phyloP scores from a whole-genome alignment of 2,329 filamentous ascomycete species.

The Aspergillus udagawae region DNA sequence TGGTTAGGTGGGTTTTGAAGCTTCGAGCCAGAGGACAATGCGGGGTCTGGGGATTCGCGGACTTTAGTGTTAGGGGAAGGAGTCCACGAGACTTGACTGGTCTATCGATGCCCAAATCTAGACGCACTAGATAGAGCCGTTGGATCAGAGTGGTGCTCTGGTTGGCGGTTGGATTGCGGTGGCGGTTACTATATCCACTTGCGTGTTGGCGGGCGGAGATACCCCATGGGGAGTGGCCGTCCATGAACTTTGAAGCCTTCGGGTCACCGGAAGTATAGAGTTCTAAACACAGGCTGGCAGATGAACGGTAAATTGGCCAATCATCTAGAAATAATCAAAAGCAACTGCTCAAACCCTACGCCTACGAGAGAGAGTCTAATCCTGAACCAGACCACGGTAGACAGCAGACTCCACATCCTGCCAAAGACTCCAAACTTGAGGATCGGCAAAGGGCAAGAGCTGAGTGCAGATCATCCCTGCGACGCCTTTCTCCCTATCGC shows the following conservation, averaged over 20 bases:
- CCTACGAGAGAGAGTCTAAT: background rate
- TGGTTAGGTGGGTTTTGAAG: background rate
- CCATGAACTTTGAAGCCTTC: background rate
- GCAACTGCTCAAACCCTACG: background rate
- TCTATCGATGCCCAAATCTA: background rate
- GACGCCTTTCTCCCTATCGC: constrained; percentile 56
- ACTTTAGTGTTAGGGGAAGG: background rate
- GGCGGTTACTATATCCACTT: background rate
- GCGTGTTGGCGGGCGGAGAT: background rate
- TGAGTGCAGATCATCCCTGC: constrained; percentile 51
- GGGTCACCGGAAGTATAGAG: background rate
- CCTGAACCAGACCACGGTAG: background rate
- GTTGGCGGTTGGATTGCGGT: background rate
- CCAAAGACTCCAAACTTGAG: constrained; percentile 42
- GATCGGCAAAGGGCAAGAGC: constrained; percentile 49
- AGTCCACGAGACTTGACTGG: background rate
- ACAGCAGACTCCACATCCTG: background rate
- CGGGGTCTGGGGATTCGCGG: background rate
- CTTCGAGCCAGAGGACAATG: background rate
- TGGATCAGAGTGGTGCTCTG: background rate
- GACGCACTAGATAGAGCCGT: background rate
- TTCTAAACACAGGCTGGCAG: background rate
- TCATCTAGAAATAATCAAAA: background rate
- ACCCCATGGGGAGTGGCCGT: background rate
- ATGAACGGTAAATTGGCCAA: background rate